phyloP scores from a whole-genome alignment of 805 yeast species.

The Candida peoriensis region DNA sequence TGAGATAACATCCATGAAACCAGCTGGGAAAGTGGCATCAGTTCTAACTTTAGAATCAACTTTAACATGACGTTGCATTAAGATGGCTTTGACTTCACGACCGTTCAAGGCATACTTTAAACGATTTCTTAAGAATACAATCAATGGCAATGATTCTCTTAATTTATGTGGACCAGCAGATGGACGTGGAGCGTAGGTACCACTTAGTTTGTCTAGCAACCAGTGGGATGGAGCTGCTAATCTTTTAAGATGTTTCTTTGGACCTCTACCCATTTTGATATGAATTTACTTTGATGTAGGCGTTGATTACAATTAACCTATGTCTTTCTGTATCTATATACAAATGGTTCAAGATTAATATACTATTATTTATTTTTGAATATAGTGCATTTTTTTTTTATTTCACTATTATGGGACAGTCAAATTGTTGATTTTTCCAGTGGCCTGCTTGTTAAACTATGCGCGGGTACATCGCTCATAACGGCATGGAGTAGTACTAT shows the following conservation, averaged over 20 bases:
- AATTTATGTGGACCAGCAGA: constrained; percentile 99
- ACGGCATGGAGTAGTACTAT: too few species aligned
- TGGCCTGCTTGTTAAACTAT: too few species aligned
- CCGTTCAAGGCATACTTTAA: constrained; percentile 98
- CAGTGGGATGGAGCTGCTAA: constrained; percentile 99
- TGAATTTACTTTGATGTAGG: too few species aligned
- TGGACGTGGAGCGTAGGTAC: constrained; percentile 99
- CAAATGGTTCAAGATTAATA: too few species aligned
- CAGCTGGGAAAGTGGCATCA: constrained; percentile 97
- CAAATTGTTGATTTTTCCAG: too few species aligned
- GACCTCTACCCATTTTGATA: constrained; percentile 25
- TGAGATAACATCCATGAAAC: constrained; percentile 98
- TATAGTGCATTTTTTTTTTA: too few species aligned
- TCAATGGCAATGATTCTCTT: constrained; percentile 96
- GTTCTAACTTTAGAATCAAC: constrained; percentile 99
- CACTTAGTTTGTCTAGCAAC: constrained; percentile 99
- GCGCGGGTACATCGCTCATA: too few species aligned
- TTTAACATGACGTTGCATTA: constrained; percentile 97
- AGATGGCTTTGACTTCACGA: constrained; percentile 96
- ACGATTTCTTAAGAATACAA: constrained; percentile 97
- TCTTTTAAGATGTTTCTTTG: constrained; percentile 98
- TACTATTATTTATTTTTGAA: too few species aligned
- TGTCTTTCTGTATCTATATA: too few species aligned
- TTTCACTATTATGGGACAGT: too few species aligned
- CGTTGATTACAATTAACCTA: too few species aligned